These are phyloP conservation scores for Mollisiaceae sp. DNA, from an alignment of 2,329 filamentous ascomycete species.

Conservation along the genomic window DNA sequence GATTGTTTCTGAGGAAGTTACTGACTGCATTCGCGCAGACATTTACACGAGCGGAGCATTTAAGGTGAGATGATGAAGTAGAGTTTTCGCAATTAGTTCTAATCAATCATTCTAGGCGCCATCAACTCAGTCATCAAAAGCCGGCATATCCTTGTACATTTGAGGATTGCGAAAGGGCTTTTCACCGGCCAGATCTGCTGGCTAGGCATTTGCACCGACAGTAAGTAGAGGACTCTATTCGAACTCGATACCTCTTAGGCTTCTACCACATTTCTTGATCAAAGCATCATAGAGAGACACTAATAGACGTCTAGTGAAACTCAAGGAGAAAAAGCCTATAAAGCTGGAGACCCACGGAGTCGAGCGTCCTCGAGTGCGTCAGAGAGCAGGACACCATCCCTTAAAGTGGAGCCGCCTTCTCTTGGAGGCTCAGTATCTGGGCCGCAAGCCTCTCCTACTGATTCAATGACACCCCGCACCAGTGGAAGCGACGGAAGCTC, in stretches of 20 bases:
- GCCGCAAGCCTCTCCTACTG: conserved; percentile 30
- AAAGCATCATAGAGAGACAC: not conserved
- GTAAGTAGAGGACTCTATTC: conserved; percentile 43
- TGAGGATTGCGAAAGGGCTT: conserved; percentile 59
- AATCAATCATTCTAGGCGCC: conserved; percentile 53
- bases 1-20: not conserved
- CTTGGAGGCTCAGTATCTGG: conserved; percentile 10
- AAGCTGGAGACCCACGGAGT: conserved; percentile 35
- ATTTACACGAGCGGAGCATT: conserved; percentile 66
- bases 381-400: conserved; percentile 31
- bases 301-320: conserved; percentile 46
- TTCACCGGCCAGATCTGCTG: conserved; percentile 63
- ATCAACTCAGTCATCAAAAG: conserved; percentile 63
- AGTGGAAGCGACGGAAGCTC: conserved; percentile 32
- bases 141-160: conserved; percentile 57
- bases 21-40: conserved; percentile 50
- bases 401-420: conserved; percentile 32
- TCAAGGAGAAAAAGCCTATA: conserved; percentile 49
- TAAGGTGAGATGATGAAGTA: conserved; percentile 52
- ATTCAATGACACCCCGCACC: conserved; percentile 35
- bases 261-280: not conserved
- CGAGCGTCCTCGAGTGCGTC: conserved; percentile 37
- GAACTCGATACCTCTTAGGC: not conserved
- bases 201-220: conserved; percentile 59
- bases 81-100: conserved; percentile 5